Base-by-base conservation (phyloP, 306 rosid species). In the Hippophae rhamnoides region DNA sequence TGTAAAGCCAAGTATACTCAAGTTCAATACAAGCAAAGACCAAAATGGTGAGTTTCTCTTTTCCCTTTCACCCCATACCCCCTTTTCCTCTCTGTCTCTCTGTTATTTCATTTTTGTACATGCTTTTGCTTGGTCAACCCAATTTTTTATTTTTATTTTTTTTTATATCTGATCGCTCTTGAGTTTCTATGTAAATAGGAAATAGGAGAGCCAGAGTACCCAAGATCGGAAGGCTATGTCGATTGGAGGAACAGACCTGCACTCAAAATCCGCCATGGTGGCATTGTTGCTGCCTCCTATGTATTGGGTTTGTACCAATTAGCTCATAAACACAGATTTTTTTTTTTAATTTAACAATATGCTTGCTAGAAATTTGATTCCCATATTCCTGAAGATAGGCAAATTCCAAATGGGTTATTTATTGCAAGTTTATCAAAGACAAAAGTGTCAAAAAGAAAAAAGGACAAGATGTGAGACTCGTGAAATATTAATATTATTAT, bases 161-260 rank as follows among this genome's bases (percentile, higher is more conserved):
- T 60, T 13, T 47, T 9, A 7, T 13, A 41, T 10, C 7, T 13
- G 12, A 43, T 13, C 27, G 47, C 26, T 5, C 26, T 50, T 51
- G 71, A 49, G 27, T 58, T 50, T 58, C n/a, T 46, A 6, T 46
- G 51, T 67, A 52, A 2, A 31, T 45, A 82, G 89, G 87, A 82
- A 27, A 77, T 76, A 70, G 84, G 73, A 61, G 63, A 26, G 12
- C 82, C 69, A 48, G n/a, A 43, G 23, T 65, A 45, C 72, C 56
- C 18, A 70, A 72, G 68, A 78, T 88, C 94, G 96, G 86, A 85
- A 75, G 96, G 96, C 6, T 92, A 88, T 75, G 90, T 82, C 0
- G 85, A 88, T 23, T 92, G 96, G 99, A 88, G 76, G 49, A 88
- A 71, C 69, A 80, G 64, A 10, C 88, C 96, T 13, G 95, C 95